A percentile compares a stretch with the other conserved stretches of the same genome.
Evolutionary conservation across 208 protist genomes (phyloP).

Genomic region (Blechomonas ayalai): DNA sequence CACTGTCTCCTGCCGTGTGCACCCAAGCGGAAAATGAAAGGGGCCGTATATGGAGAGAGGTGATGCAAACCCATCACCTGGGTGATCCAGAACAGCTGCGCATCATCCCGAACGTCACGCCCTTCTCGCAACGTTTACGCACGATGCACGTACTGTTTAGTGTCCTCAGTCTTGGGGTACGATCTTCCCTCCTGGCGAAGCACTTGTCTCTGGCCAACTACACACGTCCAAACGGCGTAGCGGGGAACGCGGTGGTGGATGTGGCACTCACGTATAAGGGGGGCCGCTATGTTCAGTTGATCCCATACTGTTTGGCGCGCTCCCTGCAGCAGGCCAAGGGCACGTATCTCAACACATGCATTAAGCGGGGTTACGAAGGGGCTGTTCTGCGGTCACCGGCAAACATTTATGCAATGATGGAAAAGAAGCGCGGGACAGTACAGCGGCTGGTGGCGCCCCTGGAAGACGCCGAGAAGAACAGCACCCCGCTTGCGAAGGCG

Average conservation of each 20-base stretch:
- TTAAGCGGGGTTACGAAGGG: slow-evolving; percentile 60
- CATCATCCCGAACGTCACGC: slow-evolving; percentile 66
- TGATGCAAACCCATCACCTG: slow-evolving; percentile 9
- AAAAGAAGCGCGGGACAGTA: slow-evolving; percentile 57
- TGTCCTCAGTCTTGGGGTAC: slow-evolving; percentile 29
- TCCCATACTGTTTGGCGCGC: slow-evolving; percentile 43
- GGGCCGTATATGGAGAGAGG: no score
- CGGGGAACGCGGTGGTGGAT: background rate
- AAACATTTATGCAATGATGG: slow-evolving; percentile 72
- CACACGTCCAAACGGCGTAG: background rate
- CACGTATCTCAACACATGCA: slow-evolving; percentile 40
- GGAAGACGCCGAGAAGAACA: slow-evolving; percentile 1
- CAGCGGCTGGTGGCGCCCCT: slow-evolving; percentile 31
- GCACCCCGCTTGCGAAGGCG: background rate
- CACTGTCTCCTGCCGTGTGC: no score
- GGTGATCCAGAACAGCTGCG: slow-evolving; percentile 55
- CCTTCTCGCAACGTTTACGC: slow-evolving; percentile 76
- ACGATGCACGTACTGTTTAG: slow-evolving; percentile 60
- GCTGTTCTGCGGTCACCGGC: slow-evolving; percentile 65
- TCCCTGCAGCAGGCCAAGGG: slow-evolving; percentile 49
- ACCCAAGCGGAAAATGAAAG: no score
- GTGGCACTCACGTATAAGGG: slow-evolving; percentile 15
- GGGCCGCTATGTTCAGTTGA: slow-evolving; percentile 45
- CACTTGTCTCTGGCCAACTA: slow-evolving; percentile 22
- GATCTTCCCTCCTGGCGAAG: slow-evolving; percentile 27